Percentiles rank a stretch among this genome's conserved stretches.
Evolutionary conservation across 495 filamentous ascomycete genomes (phyloP).

Genomic region (Podospora appendiculata): DNA sequence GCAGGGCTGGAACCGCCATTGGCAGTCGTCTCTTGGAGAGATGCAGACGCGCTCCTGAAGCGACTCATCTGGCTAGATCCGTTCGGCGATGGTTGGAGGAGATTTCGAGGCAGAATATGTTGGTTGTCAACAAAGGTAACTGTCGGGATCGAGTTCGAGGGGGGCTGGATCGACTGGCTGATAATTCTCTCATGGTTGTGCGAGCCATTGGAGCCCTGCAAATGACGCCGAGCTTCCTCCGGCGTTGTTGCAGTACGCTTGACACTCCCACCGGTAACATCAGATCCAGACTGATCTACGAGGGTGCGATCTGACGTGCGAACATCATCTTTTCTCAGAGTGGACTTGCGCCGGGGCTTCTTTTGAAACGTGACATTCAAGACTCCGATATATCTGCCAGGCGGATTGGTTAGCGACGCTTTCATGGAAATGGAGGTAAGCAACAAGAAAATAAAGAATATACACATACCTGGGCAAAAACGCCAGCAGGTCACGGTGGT

Average conservation of each 20-base stretch:
- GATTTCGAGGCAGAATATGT: conserved; percentile 83
- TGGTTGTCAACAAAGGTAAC: conserved; percentile 94
- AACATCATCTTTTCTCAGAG: conserved; percentile 34
- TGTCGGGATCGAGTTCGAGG: conserved; percentile 59
- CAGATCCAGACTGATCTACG: no score
- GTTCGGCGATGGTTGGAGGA: conserved; percentile 43
- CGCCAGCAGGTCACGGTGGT: conserved; percentile 79
- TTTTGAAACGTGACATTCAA: conserved; percentile 96
- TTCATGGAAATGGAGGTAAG: neutral
- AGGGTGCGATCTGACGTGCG: conserved; percentile 9
- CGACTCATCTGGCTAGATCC: conserved; percentile 14
- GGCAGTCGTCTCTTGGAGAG: conserved; percentile 3
- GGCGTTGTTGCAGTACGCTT: no score
- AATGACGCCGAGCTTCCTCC: no score
- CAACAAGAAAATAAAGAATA: neutral
- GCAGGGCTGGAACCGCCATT: conserved; percentile 1
- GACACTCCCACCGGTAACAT: no score
- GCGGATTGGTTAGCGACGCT: neutral
- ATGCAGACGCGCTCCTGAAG: conserved; percentile 30
- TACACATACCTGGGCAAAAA: conserved; percentile 82
- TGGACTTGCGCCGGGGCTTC: conserved; percentile 59
- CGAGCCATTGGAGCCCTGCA: neutral
- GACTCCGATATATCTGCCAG: conserved; percentile 82
- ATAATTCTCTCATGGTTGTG: conserved; percentile 52
- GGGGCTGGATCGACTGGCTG: conserved; percentile 61